Evolutionary conservation across 2,329 filamentous ascomycete species (phyloP), one percentile per base, ranked within the genome.

Genomic region (Penicillium verrucosum): DNA sequence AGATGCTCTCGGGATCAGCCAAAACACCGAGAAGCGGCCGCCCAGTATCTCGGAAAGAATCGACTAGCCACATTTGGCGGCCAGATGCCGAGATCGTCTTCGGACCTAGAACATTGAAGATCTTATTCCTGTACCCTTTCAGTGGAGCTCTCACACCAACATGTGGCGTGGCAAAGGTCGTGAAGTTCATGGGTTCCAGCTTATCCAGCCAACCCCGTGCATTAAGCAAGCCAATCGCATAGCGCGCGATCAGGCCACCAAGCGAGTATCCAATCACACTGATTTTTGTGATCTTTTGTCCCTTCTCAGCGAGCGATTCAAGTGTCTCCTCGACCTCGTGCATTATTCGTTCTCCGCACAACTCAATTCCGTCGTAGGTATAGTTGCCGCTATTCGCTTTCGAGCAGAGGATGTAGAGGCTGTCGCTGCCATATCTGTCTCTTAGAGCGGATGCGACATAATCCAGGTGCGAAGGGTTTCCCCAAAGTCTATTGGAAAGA

Each of bases 231-330:
- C 93, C 93, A 55, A 96, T 82, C 2, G 90, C 89, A 77, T 96
- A 97, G 58, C 93, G 83, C 10, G 90, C 86, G 5, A 97, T 86
- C 7, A 97, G 79, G 0, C 93, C 93, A 44, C 93, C 93, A 1
- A 97, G 81, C 0, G 91, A 96, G 73, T 97, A 97, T 38, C 93
- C 93, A 42, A 93, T 82, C 40, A 97, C 80, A 71, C 92, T 96
- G 61, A 97, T 79, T 75, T 92, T 95, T 46, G 78, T 87, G 67
- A 97, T 88, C 41, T 84, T 82, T 63, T 88, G 84, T 23, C 91
- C 92, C 29, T 80, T 78, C 41, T 77, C 76, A 47, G 83, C 81
- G 32, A 86, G 65, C 30, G 77, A 74, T 27, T 79, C 75, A 29
- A 89, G 73, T 21, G 77, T 78, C 48, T 84, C 77, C 67, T 89